Evolutionary conservation across 345 rosid species (phyloP).

Genomic region (Microthlaspi erraticum): DNA sequence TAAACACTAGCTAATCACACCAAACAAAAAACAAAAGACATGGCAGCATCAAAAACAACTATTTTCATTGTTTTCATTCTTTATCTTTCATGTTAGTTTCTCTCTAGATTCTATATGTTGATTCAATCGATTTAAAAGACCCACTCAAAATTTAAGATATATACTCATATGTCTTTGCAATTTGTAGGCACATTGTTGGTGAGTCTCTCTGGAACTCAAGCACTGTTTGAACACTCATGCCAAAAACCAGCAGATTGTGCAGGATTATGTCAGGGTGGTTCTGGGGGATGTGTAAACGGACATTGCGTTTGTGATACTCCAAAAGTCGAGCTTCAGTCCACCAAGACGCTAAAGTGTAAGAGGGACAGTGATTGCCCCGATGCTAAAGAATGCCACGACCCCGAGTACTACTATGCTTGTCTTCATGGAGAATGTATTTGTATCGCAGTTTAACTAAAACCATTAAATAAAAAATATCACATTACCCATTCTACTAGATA

Average conservation of each 20-base stretch:
- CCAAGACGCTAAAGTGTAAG: neutral
- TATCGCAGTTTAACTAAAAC: neutral
- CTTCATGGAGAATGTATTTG: conserved; percentile 29
- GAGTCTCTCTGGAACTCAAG: neutral
- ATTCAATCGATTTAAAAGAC: neutral
- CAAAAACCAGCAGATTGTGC: neutral
- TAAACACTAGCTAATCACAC: no score
- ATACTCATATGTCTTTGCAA: neutral
- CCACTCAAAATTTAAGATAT: neutral
- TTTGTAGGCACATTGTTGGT: conserved; percentile 16
- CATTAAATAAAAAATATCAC: no score
- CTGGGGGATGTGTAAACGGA: neutral
- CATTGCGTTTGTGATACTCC: neutral
- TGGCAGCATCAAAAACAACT: neutral
- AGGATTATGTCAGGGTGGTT: neutral
- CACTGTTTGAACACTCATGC: neutral
- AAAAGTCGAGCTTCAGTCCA: neutral
- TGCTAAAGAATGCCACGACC: neutral
- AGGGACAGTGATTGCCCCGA: conserved; percentile 17
- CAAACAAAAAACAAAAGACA: conserved; percentile 2
- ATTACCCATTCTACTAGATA: no score
- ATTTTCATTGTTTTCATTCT: neutral
- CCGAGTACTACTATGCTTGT: conserved; percentile 2
- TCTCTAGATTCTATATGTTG: neutral
- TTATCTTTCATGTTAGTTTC: conserved; percentile 8